Base-by-base conservation (phyloP, 495 filamentous ascomycete genomes). In the Neurospora discreta region DNA sequence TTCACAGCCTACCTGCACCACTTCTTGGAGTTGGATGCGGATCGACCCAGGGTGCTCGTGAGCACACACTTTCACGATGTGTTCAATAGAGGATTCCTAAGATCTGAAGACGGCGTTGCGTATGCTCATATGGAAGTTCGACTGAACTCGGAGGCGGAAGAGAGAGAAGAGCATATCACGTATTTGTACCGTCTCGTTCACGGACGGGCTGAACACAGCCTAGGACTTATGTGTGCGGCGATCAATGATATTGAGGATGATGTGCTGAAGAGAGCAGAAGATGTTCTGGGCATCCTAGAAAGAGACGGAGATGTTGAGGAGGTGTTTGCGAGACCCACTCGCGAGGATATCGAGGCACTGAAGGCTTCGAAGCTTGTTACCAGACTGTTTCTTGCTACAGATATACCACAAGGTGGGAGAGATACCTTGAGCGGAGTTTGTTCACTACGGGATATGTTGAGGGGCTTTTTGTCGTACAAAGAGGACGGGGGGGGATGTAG, bases 31-130 rank as follows among this genome's bases (percentile, higher is more conserved):
- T 81, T 84, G 20, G 89, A 84, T 3, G 71, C 80, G 3, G 84
- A 90, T n/a, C 78, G 88, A 46, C 94, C 96, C 0, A 97, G 93
- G 79, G 90, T 98, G 43, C 84, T 98, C 30, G 93, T 85, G 39
- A 92, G 93, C 6, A 98, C 96, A 0, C 96, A 99, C 77, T 98
- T 96, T 74, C 94, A 98, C 79, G 95, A 99, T 76, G 91, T 98
- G 20, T 94, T 98, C 69, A 91, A 95, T 71, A 86, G 88, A 73
- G 85, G 87, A 0, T 90, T 93, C 74, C 81, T 98, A 18, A 77
- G 78, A 9, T 74, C 82, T 23, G 81, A 86, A n/a, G 85, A 89
- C 0, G 80, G 83, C 30, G 79, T 98, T 42, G 83, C 84, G 3
- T 91, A 95, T 77, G 92, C 87, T 0, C 91, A 97, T 74, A 97